Evolutionary conservation across 2,329 filamentous ascomycete species (phyloP), one percentile per base, ranked within the genome.

Genomic region (Neoarthrinium moseri): DNA sequence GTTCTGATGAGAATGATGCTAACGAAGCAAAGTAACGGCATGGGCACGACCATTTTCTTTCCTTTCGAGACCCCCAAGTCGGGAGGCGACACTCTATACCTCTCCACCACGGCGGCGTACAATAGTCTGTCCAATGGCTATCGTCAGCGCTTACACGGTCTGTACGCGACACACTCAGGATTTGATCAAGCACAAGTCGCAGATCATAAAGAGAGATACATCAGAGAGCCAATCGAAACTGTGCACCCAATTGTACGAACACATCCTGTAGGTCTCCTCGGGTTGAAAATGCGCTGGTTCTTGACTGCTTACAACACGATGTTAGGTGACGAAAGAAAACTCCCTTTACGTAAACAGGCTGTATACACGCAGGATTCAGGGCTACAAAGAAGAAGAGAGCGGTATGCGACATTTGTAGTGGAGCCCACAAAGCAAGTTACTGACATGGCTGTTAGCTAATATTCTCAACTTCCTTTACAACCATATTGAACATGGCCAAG

Each of bases 231-330:
- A 22, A 54, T 60, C 26, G 59, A 60, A 34, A 57, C 56, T 2
- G 54, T 59, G 27, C 59, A 62, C 34, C 59, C 58, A 7, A 54
- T 57, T 2, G 46, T 61, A 22, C 52, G 60, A 24, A 62, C 59
- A 4, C 60, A 61, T 38, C 59, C 59, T 5, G 59, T 61, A 17
- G 56, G 58, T 1, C 49, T 54, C 5, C 46, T 54, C 10, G 55
- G 57, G 48, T 45, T 56, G 29, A 11, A 15, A 17, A 17, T 18
- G 4, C 20, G 13, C 26, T 8, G 35, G 13, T 30, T 7, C 22
- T 15, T n/a, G 32, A 11, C n/a, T 42, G 26, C 26, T 33, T 13
- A 24, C 17, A 22, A 40, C 20, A 7, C 12, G 20, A 15, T 39
- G 6, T 5, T 20, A 49, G 47, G 47, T 49, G 15, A 49, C 47